Evolutionary conservation across 257 asterid genomes (phyloP).

Genomic region (Craterostigma plantagineum): DNA sequence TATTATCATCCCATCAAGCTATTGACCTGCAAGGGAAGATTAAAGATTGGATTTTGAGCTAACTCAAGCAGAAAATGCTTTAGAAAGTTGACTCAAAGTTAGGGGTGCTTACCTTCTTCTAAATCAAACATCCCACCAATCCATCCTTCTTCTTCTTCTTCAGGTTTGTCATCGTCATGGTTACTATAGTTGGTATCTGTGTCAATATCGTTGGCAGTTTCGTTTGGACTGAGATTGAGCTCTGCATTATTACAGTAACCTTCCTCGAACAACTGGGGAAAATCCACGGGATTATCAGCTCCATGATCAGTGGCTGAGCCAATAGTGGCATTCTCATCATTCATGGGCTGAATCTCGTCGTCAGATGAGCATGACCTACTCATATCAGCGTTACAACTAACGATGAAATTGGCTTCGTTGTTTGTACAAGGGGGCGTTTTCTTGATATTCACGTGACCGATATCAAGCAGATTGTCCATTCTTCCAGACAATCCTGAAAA

Average conservation of each 20-base stretch:
- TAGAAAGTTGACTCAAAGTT: no score
- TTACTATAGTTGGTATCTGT: constrained; percentile 10
- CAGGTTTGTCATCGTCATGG: constrained; percentile 24
- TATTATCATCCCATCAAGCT: no score
- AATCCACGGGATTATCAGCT: constrained; percentile 15
- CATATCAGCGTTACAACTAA: constrained; percentile 7
- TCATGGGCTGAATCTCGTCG: no score
- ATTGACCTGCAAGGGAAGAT: no score
- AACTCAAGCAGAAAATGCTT: no score
- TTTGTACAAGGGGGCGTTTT: constrained; percentile 11
- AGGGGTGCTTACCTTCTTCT: constrained; percentile 26
- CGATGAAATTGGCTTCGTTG: constrained; percentile 12
- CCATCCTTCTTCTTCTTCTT: constrained; percentile 53
- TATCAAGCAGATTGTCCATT: constrained; percentile 32
- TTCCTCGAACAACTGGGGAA: constrained; percentile 26
- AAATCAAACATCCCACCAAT: constrained; percentile 49
- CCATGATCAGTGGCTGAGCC: constrained; percentile 9
- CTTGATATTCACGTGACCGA: constrained; percentile 38
- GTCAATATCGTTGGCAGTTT: constrained; percentile 12
- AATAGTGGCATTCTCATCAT: constrained; percentile 9
- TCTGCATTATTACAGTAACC: constrained; percentile 29
- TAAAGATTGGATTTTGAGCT: no score
- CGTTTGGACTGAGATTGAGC: constrained; percentile 8
- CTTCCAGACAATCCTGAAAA: constrained; percentile 46
- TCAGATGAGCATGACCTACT: constrained; percentile 4